Conservation (phyloP, 2,329 filamentous ascomycete species). For the Stachybotrys echinatus region DNA sequence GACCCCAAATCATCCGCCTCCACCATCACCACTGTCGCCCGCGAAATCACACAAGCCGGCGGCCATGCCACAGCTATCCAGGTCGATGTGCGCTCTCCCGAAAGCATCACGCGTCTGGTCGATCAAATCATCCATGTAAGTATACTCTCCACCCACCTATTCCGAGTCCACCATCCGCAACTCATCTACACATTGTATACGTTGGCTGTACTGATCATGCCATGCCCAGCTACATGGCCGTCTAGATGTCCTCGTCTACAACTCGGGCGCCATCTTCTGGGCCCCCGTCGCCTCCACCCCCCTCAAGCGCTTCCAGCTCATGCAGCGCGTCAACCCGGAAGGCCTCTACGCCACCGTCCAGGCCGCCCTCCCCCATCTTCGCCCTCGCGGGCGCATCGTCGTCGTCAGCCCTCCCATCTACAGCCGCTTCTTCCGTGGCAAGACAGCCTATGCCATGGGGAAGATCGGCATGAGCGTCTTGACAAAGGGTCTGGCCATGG, state of each 20-base stretch:
- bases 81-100: constrained; percentile 64
- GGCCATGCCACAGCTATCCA: constrained; percentile 60
- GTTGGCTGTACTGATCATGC: constrained; percentile 1
- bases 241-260: constrained; percentile 75
- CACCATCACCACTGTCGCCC: constrained; percentile 74
- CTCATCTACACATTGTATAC: constrained; percentile 1
- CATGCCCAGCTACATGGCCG: constrained; percentile 48
- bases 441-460: constrained; percentile 75
- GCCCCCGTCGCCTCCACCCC: constrained; percentile 67
- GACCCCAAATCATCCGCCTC: constrained; percentile 70
- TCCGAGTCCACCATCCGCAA: not conserved
- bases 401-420: constrained; percentile 84
- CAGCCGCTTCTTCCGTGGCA: constrained; percentile 77
- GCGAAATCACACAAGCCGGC: constrained; percentile 63
- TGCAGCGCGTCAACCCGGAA: constrained; percentile 70
- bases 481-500: constrained; percentile 78
- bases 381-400: constrained; percentile 57
- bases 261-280: constrained; percentile 85
- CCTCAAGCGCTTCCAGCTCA: constrained; percentile 69
- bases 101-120: constrained; percentile 56
- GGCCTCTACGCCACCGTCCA: constrained; percentile 72
- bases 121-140: constrained; percentile 42
- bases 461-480: constrained; percentile 81
- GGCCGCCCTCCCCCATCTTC: constrained; percentile 61
- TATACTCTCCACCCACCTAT: too few relatives aligned